Evolutionary conservation across 495 filamentous ascomycete species (phyloP).

Genomic region (Saxophila tyrrhenica): DNA sequence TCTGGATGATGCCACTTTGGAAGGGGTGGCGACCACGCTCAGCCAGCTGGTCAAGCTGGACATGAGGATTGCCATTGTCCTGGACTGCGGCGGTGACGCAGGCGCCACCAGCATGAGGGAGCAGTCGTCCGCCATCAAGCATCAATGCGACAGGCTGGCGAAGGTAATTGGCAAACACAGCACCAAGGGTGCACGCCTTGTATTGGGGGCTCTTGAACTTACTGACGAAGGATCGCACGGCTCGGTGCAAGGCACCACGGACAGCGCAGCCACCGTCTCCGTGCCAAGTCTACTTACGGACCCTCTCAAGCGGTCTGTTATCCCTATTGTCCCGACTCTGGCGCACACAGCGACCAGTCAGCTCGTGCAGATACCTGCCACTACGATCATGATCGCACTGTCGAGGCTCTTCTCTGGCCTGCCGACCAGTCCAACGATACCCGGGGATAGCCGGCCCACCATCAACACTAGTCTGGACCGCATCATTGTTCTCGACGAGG

Average conservation of each 20-base stretch:
- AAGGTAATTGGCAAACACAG: constrained; percentile 57
- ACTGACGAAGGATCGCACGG: too few species aligned
- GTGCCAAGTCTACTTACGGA: constrained; percentile 51
- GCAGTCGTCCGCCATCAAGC: constrained; percentile 33
- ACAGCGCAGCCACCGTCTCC: constrained; percentile 35
- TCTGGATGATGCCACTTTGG: constrained; percentile 53
- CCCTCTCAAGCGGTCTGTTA: constrained; percentile 60
- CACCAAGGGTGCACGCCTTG: constrained; percentile 51
- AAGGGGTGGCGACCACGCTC: constrained; percentile 72
- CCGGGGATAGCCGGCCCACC: constrained; percentile 35
- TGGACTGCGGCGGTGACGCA: constrained; percentile 44
- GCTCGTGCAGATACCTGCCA: constrained; percentile 40
- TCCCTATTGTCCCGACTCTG: constrained; percentile 64
- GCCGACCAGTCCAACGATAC: constrained; percentile 15
- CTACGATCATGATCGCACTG: constrained; percentile 44
- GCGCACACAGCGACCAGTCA: constrained; percentile 54
- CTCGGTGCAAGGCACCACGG: constrained; percentile 15
- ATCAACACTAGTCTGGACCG: constrained; percentile 51
- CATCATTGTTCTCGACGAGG: constrained; percentile 77
- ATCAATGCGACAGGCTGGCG: constrained; percentile 65
- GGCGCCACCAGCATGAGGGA: constrained; percentile 12
- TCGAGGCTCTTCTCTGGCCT: constrained; percentile 40
- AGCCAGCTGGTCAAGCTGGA: constrained; percentile 73
- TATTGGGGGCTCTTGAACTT: constrained; percentile 53
- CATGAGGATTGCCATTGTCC: constrained; percentile 65